Evolutionary conservation across 345 rosid genomes (phyloP), one percentile per base, ranked within the genome.

Genomic region (Eucalyptus tenuipes): DNA sequence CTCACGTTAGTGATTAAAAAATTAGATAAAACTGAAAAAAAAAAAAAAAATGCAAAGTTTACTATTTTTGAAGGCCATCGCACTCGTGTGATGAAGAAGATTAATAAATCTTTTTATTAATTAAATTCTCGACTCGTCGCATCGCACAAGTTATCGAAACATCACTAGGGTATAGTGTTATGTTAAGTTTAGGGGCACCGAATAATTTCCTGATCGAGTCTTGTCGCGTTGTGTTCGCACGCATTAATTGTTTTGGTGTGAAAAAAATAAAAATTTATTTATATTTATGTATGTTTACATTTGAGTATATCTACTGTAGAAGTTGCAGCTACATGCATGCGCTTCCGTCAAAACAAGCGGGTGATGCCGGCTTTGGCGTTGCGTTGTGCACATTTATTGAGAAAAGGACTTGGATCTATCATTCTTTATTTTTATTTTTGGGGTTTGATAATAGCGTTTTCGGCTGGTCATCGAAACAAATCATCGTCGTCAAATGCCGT

Each of bases 201-300:
- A 37, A 37, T 37, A 40, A 40, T 40, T 75, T 75, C 5, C 1
- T 40, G 11, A 40, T 10, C 0, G 9, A 37, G 29, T 20, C 13
- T 33, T 17, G 3, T 68, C 7, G 0, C 2, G 4, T 8, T 4
- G 80, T 17, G 44, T 1, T 10, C 10, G 2, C 0, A 16, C 40
- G 45, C 47, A 37, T 20, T 40, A 20, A 20, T 10, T 75, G 8
- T 11, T 75, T 6, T 20, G 7, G 27, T 5, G 47, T 2, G 0
- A 11, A 20, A 20, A 20, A 40, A 37, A 0, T 5, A 64, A n/a
- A 52, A 52, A 1, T 4, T 7, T 18, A 7, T 18, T 18, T 18
- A 7, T 29, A 29, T 29, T 1, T 13, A 4, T 4, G 18, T 14
- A 64, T 2, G 20, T 64, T n/a, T n/a, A 20, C 0, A 16, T n/a